These are phyloP conservation scores for Diaporthe sp. DNA, from an alignment of 2,329 filamentous ascomycete species.

Conservation along the genomic window DNA sequence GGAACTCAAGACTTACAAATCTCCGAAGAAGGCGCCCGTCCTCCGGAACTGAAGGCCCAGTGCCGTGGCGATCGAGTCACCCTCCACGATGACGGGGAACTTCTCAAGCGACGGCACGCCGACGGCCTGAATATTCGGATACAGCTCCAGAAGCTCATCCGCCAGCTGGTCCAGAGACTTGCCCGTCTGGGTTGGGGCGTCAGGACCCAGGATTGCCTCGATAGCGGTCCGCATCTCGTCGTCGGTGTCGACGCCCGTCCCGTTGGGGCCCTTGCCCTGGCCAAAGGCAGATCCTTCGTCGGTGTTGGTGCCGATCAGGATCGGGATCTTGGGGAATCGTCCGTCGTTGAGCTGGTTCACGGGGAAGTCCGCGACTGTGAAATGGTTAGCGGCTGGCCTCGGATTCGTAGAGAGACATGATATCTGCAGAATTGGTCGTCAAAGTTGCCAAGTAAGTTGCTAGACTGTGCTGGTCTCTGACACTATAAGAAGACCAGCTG, in stretches of 20 bases:
- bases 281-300: constrained; percentile 37
- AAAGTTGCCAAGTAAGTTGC: too few relatives aligned
- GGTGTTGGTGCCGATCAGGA: constrained; percentile 37
- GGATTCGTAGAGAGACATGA: not conserved
- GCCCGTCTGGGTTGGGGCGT: constrained; percentile 28
- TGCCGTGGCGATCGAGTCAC: constrained; percentile 23
- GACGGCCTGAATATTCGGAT: constrained; percentile 36
- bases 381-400: not conserved
- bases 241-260: constrained; percentile 24
- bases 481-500: not conserved
- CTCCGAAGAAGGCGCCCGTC: constrained; percentile 36
- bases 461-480: not conserved
- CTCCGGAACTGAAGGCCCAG: constrained; percentile 38
- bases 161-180: constrained; percentile 30
- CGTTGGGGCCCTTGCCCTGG: constrained; percentile 31
- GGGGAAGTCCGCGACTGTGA: constrained; percentile 34
- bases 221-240: constrained; percentile 38
- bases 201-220: constrained; percentile 10
- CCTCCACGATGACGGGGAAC: constrained; percentile 33
- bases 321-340: constrained; percentile 32
- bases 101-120: constrained; percentile 35
- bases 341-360: constrained; percentile 30
- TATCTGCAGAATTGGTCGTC: too few relatives aligned
- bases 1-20: constrained; percentile 31
- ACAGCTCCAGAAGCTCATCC: constrained; percentile 32